Base-by-base conservation (phyloP, 208 protist species). In the Crithidia brevicula region DNA sequence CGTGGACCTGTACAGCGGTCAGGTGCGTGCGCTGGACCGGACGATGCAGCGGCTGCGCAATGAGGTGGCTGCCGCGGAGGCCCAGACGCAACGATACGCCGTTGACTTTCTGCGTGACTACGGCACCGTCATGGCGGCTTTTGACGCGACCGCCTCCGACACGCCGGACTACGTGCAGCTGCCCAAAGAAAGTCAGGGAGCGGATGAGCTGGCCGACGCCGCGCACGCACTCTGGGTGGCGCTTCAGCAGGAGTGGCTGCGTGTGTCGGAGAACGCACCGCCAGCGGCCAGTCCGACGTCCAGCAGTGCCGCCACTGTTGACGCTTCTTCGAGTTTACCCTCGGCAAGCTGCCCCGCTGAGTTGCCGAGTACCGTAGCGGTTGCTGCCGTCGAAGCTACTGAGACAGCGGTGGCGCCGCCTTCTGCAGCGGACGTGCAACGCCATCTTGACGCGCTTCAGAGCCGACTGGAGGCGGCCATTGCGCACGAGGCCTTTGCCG, bases 171-270 rank as follows among this genome's bases (percentile, higher is more conserved):
- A 72, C 30, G 45, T 49, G 36, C 67, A 52, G 20, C 57, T 58
- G 36, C 57, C 67, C 8, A 25, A n/a, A 7, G 25, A 42, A 8
- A 42, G 28, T n/a, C 36, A 62, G 8, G 53, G 66, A 8, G 20
- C 27, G 15, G 72, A 78, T 20, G 60, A 72, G 53, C 53, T 79
- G 27, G 65, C 56, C 1, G 66, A 51, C 23, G 67, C 58, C 2
- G 58, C 28, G 22, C 49, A n/a, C 1, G 36, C 15, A 16, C 38
- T 79, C 1, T 36, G 31, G 66, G 27, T 0, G 1, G 53, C 66
- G 25, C 25, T 73, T 11, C 58, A 42, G 25, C 43, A 53, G 25
- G 73, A 79, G 36, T 65, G 58, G 63, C 20, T 50, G 45, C 53
- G 53, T 36, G 40, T 40, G 13, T 16, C 25, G 22, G 38, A 61